Evolutionary conservation across 352 stramenopile genomes (phyloP).

Genomic region (Phytophthora niederhauseri): DNA sequence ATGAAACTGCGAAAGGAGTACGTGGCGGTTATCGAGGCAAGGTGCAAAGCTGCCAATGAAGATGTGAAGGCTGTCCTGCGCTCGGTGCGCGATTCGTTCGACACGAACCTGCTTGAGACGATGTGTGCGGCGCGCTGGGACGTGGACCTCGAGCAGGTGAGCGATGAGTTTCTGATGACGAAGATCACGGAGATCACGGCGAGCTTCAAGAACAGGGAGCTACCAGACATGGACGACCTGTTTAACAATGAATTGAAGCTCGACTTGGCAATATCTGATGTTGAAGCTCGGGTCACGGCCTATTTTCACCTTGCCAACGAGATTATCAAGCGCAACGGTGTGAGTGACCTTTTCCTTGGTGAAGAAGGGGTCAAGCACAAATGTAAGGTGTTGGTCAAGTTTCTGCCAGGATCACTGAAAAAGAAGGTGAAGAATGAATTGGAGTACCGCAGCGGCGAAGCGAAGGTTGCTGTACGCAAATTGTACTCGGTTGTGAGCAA

Average conservation of each 20-base stretch:
- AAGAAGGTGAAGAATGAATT: not conserved
- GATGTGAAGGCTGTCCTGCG: conserved; percentile 8
- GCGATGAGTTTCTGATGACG: conserved; percentile 17
- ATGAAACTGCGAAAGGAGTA: conserved; percentile 22
- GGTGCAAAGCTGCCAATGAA: conserved; percentile 9
- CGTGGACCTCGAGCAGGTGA: conserved; percentile 11
- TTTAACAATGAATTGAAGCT: conserved; percentile 14
- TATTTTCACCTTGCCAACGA: conserved; percentile 24
- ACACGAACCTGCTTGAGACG: conserved; percentile 16
- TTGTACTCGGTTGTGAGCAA: not conserved
- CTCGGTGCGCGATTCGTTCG: conserved; percentile 10
- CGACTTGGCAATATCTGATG: conserved; percentile 11
- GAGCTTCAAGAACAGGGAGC: conserved; percentile 20
- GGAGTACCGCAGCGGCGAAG: not conserved
- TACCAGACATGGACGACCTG: conserved; percentile 6
- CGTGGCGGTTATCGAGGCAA: conserved; percentile 6
- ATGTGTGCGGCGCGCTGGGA: conserved; percentile 19
- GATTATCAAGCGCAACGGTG: conserved; percentile 20
- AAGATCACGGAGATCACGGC: conserved; percentile 16
- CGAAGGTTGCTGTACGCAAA: not conserved
- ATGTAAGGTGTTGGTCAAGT: not conserved
- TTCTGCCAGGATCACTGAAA: not conserved
- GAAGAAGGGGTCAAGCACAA: not conserved
- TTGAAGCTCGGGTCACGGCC: conserved; percentile 3
- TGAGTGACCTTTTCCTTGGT: conserved; percentile 1